Evolutionary conservation across 345 rosid genomes (phyloP).

Genomic region (Nephelium lappaceum): DNA sequence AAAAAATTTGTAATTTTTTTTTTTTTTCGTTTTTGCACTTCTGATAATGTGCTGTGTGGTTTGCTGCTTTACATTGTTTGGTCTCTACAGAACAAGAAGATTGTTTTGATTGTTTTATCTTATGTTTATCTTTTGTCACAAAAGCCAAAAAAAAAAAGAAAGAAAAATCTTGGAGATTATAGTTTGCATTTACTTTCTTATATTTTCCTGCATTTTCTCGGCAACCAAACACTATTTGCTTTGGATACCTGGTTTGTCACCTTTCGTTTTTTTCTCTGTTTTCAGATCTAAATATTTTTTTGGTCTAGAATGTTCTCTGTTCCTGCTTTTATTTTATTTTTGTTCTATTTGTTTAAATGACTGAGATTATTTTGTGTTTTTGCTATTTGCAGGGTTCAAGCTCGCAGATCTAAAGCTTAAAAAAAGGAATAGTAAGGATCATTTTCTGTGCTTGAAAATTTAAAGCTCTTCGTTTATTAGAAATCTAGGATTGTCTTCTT

Average conservation of each 20-base stretch:
- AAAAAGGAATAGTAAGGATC: slow-evolving; percentile 33
- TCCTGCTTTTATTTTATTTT: not conserved
- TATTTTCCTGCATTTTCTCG: slow-evolving; percentile 30
- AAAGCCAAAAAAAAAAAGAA: not conserved
- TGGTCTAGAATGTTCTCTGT: not conserved
- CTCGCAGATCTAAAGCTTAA: slow-evolving; percentile 56
- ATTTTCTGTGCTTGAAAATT: not conserved
- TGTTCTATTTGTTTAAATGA: not conserved
- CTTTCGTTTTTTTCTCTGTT: not conserved
- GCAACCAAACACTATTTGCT: slow-evolving; percentile 22
- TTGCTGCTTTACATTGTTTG: slow-evolving; percentile 21
- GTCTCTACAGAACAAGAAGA: not conserved
- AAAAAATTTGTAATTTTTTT: no score
- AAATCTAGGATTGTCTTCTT: not conserved
- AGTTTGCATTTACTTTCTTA: slow-evolving; percentile 20
- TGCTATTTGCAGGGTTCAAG: slow-evolving; percentile 21
- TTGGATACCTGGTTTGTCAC: not conserved
- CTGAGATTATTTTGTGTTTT: not conserved
- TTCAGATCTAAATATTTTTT: slow-evolving; percentile 19
- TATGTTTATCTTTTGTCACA: not conserved
- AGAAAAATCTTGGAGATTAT: not conserved
- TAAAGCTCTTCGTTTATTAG: slow-evolving; percentile 15
- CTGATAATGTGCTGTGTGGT: slow-evolving; percentile 2
- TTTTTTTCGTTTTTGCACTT: not conserved
- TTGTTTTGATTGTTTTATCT: not conserved